These are phyloP conservation scores for Camellia japonica DNA, from an alignment of 148 eudicot genomes.

Conservation along the genomic window DNA sequence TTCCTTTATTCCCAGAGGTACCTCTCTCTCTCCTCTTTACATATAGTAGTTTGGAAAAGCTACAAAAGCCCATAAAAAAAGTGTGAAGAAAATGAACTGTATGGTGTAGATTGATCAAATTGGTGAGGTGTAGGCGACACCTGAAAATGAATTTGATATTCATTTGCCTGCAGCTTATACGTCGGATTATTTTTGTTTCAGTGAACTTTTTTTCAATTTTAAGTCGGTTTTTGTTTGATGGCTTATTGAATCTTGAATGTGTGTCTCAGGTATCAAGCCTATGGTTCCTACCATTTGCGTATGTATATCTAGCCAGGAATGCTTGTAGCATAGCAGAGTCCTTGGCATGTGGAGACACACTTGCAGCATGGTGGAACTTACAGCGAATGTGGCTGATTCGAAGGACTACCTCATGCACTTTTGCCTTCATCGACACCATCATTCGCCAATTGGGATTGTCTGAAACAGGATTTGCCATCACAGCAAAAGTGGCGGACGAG, in stretches of 20 bases:
- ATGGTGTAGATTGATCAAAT: too few species aligned
- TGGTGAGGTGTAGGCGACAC: too few species aligned
- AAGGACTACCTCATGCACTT: slow-evolving; percentile 30
- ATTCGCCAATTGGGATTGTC: slow-evolving; percentile 27
- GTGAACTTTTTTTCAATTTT: not conserved
- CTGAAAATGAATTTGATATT: too few species aligned
- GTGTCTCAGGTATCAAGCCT: slow-evolving; percentile 34
- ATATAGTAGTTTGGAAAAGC: too few species aligned
- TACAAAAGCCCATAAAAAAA: too few species aligned
- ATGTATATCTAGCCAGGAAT: slow-evolving; percentile 23
- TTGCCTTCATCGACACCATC: slow-evolving; percentile 33
- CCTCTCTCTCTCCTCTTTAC: too few species aligned
- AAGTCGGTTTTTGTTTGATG: not conserved
- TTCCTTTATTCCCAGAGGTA: slow-evolving; percentile 47
- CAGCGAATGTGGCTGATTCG: slow-evolving; percentile 41
- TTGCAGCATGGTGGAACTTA: slow-evolving; percentile 42
- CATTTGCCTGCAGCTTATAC: too few species aligned
- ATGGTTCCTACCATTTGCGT: slow-evolving; percentile 42
- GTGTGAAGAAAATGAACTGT: too few species aligned
- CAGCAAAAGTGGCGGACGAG: slow-evolving; percentile 31
- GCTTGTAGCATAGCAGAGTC: slow-evolving; percentile 31
- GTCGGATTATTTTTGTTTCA: not conserved
- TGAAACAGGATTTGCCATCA: slow-evolving; percentile 26
- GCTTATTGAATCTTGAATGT: too few species aligned
- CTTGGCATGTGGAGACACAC: slow-evolving; percentile 26